Evolutionary conservation across 2,329 filamentous ascomycete species (phyloP).

Genomic region (Orbilia oligospora): DNA sequence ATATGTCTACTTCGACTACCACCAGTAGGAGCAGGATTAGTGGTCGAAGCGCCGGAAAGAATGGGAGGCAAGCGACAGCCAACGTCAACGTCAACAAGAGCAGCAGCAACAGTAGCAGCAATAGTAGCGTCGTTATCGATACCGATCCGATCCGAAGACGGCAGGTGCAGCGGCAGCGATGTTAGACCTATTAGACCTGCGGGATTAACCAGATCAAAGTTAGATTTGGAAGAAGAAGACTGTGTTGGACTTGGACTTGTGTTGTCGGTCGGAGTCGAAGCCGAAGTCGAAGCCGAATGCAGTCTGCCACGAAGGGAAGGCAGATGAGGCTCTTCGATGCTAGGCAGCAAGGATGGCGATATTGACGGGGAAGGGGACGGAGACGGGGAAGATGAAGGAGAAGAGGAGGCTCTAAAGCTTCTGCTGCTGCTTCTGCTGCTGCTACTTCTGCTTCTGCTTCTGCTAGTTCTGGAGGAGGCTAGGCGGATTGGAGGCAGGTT

Average conservation of each 20-base stretch:
- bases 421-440: conserved; percentile 4
- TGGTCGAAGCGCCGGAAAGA: conserved; percentile 6
- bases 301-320: conserved; percentile 45
- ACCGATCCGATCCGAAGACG: conserved; percentile 38
- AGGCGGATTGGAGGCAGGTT: conserved; percentile 59
- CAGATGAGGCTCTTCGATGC: conserved; percentile 55
- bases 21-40: background rate
- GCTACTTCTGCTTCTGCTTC: background rate
- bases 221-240: background rate
- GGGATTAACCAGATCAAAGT: conserved; percentile 16
- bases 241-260: conserved; percentile 21
- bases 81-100: too few species aligned
- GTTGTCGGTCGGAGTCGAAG: conserved; percentile 54
- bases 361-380: conserved; percentile 5
- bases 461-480: conserved; percentile 31
- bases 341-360: conserved; percentile 58
- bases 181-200: background rate
- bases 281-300: conserved; percentile 6
- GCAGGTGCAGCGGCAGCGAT: conserved; percentile 1
- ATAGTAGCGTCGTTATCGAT: conserved; percentile 23
- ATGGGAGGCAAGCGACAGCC: conserved; percentile 33
- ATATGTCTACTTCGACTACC: background rate
- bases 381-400: conserved; percentile 1
- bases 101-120: background rate
- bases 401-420: conserved; percentile 46